Evolutionary conservation across 2,329 filamentous ascomycete species (phyloP).

Genomic region (Blastomyces silverae): DNA sequence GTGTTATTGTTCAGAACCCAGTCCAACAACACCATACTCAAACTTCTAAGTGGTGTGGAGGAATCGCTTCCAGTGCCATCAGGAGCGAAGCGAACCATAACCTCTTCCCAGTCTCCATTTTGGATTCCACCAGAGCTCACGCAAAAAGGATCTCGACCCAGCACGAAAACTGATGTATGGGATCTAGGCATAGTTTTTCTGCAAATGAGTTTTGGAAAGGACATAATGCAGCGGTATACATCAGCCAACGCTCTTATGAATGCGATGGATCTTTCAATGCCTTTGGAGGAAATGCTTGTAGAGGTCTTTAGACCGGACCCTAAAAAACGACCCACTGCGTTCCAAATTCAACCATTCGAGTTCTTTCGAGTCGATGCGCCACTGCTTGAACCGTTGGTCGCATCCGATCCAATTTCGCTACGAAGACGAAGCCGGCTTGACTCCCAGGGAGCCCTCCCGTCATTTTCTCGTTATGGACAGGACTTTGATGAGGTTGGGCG

Average conservation of each 20-base stretch:
- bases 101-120: slow-evolving; percentile 66
- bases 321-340: slow-evolving; percentile 77
- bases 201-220: slow-evolving; percentile 87
- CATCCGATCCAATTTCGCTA: slow-evolving; percentile 40
- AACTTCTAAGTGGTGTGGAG: slow-evolving; percentile 46
- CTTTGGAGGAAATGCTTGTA: slow-evolving; percentile 70
- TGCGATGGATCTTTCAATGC: slow-evolving; percentile 62
- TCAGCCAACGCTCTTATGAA: slow-evolving; percentile 70
- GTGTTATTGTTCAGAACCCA: slow-evolving; percentile 66
- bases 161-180: slow-evolving; percentile 85
- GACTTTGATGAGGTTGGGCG: slow-evolving; percentile 88
- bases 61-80: slow-evolving; percentile 48
- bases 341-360: slow-evolving; percentile 56
- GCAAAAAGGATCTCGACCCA: slow-evolving; percentile 49
- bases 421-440: slow-evolving; percentile 54
- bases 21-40: slow-evolving; percentile 60
- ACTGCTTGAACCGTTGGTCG: slow-evolving; percentile 33
- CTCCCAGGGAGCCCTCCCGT: slow-evolving; percentile 50
- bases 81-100: slow-evolving; percentile 29
- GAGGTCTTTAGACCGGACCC: slow-evolving; percentile 80
- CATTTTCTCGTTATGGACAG: slow-evolving; percentile 69
- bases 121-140: slow-evolving; percentile 76
- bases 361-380: slow-evolving; percentile 40
- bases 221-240: slow-evolving; percentile 67
- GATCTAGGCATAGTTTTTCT: slow-evolving; percentile 85